Percentiles rank a stretch among this genome's conserved stretches.
phyloP scores from a whole-genome alignment of 305 asterid genomes.

The Withania somnifera region DNA sequence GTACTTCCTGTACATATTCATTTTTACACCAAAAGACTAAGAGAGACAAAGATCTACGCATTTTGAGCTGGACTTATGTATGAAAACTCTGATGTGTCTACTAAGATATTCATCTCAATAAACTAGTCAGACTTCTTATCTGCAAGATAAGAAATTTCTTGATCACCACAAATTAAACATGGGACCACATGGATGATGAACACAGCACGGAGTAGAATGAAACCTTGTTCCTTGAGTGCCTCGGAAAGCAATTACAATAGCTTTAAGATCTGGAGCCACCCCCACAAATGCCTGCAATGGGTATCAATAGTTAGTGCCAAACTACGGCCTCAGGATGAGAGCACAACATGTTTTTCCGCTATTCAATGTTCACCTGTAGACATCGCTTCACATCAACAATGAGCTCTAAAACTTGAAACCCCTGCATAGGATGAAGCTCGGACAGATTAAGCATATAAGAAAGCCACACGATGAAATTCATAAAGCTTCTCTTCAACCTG shows the following conservation, averaged over 20 bases:
- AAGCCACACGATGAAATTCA: neutral
- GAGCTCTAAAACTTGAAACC: slow-evolving; percentile 81
- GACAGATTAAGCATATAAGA: neutral
- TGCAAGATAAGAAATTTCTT: neutral
- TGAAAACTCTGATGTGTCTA: neutral
- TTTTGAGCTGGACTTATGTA: neutral
- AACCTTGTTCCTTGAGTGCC: slow-evolving; percentile 93
- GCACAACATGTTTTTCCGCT: neutral
- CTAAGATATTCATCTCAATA: neutral
- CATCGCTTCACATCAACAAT: slow-evolving; percentile 78
- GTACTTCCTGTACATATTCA: neutral
- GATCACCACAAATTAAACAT: neutral
- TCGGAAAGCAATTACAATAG: slow-evolving; percentile 81
- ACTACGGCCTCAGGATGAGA: neutral
- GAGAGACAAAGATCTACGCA: neutral
- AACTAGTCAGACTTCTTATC: neutral
- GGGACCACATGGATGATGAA: neutral
- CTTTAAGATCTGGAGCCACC: slow-evolving; percentile 68
- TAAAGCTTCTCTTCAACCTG: slow-evolving; percentile 3
- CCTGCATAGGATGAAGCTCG: slow-evolving; percentile 38
- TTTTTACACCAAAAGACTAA: neutral
- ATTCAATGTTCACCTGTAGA: slow-evolving; percentile 54
- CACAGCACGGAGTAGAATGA: neutral
- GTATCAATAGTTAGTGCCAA: slow-evolving; percentile 7
- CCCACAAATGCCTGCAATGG: slow-evolving; percentile 86